Base-by-base conservation (phyloP, 495 filamentous ascomycete genomes). In the Pyronema domesticum region DNA sequence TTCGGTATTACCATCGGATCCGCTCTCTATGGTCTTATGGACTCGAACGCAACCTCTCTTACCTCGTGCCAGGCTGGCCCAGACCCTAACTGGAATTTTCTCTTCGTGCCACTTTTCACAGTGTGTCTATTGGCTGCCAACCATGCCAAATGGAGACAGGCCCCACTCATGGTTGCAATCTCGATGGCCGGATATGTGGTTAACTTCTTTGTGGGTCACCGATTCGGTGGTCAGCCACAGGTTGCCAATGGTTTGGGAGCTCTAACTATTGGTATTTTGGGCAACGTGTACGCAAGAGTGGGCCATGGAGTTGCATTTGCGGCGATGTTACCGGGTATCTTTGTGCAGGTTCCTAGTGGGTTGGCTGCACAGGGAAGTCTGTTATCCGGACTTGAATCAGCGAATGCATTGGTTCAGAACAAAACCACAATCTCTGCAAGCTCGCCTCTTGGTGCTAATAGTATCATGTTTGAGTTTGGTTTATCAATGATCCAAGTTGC, bases 1-100 rank as follows among this genome's bases (percentile, higher is more conserved):
- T 95, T 89, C 61, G 91, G 89, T 6, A 94, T 96, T 60, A 95
- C 91, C 5, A 85, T 96, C 37, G 89, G 89, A 23, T 89, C 89
- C 0, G 83, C 84, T 1, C 73, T 96, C 7, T 95, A 93, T 61
- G 91, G 89, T 15, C 72, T 88, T 17, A 73, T 94, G 53, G 85
- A 94, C 67, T 71, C 84, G 33, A 89, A 89, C 11, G 80, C 83
- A 1, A 82, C 80, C 13, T 77, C 70, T 0, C 85, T 86, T 7
- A 80, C 73, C 17, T 95, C 89, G 68, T 71, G 68, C 2, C 60
- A 64, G 11, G 74, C 82, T 14, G 77, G 80, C 4, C 75, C 81
- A 19, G 64, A 73, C 3, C 74, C 74, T 17, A 69, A 79, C 57
- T 86, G 79, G 60, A 77, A 80, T 51, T 76, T 82, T 57, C 63